Percentiles rank a stretch among this genome's conserved stretches.
Evolutionary conservation across 2,329 filamentous ascomycete species (phyloP).

Genomic region (Arachnomyces sp.): DNA sequence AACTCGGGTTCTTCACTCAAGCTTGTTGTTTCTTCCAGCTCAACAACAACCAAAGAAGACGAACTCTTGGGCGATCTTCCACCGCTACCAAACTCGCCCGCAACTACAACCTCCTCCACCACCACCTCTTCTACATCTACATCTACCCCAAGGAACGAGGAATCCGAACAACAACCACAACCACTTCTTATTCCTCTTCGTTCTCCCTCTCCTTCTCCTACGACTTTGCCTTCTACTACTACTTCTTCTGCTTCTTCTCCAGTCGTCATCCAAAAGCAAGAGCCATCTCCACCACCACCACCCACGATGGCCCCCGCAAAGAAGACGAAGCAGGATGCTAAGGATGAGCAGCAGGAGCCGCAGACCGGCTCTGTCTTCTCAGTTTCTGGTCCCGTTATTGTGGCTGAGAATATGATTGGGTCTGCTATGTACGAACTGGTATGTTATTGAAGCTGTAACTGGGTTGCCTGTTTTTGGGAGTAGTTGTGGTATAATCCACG

Average conservation of each 20-base stretch:
- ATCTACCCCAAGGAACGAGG: conserved; percentile 11
- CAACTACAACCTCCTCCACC: conserved; percentile 23
- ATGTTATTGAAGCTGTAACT: conserved; percentile 27
- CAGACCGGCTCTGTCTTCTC: conserved; percentile 62
- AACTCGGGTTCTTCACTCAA: conserved; percentile 18
- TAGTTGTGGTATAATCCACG: no score
- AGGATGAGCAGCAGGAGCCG: conserved; percentile 35
- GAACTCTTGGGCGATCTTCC: conserved; percentile 32
- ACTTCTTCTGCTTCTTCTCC: no score
- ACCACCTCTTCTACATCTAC: conserved; percentile 27
- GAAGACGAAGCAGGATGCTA: conserved; percentile 36
- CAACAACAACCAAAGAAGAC: no score
- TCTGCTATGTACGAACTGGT: conserved; percentile 99
- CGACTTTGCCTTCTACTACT: no score
- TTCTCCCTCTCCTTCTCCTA: conserved; percentile 15
- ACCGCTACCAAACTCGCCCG: conserved; percentile 39
- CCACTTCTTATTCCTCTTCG: conserved; percentile 16
- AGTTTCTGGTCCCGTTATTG: conserved; percentile 77
- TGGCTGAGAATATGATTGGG: conserved; percentile 97
- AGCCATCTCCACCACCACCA: conserved; percentile 19
- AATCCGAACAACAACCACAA: conserved; percentile 12
- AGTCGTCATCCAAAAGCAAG: no score
- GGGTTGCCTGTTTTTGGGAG: conserved; percentile 9
- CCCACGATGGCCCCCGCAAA: conserved; percentile 39
- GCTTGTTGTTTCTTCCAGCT: conserved; percentile 12